A percentile compares a stretch with the other conserved stretches of the same genome.
Evolutionary conservation across 495 filamentous ascomycete species (phyloP).

Genomic region (Neurospora sp.): DNA sequence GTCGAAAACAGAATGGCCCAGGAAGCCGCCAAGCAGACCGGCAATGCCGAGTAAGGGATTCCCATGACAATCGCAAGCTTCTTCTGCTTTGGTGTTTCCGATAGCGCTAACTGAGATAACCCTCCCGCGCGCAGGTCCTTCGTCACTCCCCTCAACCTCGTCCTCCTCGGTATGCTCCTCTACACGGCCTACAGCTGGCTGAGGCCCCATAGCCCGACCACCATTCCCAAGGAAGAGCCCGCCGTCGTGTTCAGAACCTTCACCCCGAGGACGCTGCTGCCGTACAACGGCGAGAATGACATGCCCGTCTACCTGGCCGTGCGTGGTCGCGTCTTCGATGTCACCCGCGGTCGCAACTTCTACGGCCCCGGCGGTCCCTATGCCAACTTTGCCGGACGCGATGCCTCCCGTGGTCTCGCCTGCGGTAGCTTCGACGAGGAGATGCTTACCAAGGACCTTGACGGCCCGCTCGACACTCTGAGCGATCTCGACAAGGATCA

Average conservation of each 20-base stretch:
- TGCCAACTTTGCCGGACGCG: constrained; percentile 88
- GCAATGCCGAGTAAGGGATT: constrained; percentile 5
- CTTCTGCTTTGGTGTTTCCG: neutral
- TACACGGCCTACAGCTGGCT: constrained; percentile 61
- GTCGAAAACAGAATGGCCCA: constrained; percentile 45
- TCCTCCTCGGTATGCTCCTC: constrained; percentile 59
- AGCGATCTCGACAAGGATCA: constrained; percentile 66
- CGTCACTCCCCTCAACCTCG: constrained; percentile 68
- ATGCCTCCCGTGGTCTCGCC: constrained; percentile 84
- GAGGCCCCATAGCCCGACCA: constrained; percentile 43
- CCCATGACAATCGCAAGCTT: neutral
- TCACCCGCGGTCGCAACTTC: constrained; percentile 74
- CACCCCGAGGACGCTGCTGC: constrained; percentile 72
- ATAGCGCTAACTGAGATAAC: constrained; percentile 1
- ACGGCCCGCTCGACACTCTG: constrained; percentile 76
- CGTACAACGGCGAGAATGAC: constrained; percentile 73
- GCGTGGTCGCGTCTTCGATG: constrained; percentile 79
- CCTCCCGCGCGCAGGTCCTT: constrained; percentile 43
- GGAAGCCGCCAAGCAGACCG: constrained; percentile 27
- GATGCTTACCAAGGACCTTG: constrained; percentile 89
- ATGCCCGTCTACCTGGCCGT: constrained; percentile 78
- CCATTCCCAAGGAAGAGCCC: constrained; percentile 56
- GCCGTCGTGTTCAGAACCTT: constrained; percentile 83
- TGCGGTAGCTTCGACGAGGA: constrained; percentile 90
- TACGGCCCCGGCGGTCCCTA: constrained; percentile 92